Evolutionary conservation across 2,329 filamentous ascomycete genomes (phyloP), one percentile per base, ranked within the genome.

Genomic region (Septoria linicola): DNA sequence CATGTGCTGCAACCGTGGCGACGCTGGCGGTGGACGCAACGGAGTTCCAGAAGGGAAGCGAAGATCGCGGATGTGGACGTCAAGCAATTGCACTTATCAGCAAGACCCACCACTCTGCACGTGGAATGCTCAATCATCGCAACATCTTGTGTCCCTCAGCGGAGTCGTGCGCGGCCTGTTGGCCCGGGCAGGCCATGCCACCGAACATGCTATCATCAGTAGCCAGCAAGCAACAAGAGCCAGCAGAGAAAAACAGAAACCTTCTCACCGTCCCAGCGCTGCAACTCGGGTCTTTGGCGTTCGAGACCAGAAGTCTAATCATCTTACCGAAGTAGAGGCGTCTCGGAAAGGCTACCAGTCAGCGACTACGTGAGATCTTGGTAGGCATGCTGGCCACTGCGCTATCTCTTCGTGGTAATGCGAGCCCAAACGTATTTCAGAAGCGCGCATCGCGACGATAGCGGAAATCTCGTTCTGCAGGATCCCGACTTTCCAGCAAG

Each of bases 281-380:
- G 13, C 16, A 25, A 30, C 14, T 7, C 21, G 20, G 42, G 44
- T 32, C 36, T 51, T 23, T 41, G 43, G 42, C 31, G 44, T 48
- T 53, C 51, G 45, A 48, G 51, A 53, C 46, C 44, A 32, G n/a
- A 41, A 49, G 51, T 35, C 45, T 49, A 49, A 41, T 44, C 36
- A 34, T 39, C 20, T 21, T 14, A 40, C 51, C 51, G 51, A 53
- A 53, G 51, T 40, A 53, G 51, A 44, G 44, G 51, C 51, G 44
- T 25, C 37, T 20, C 32, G 44, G 14, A 42, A 19, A 6, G 10
- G 23, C 23, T 10, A 27, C 23, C 23, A 27, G 23, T n/a, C 37
- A 8, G 21, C 21, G 25, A 47, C 31, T 21, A 25, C 14, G 43
- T 40, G 7, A 19, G 21, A 30, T 16, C 19, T 47, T 19, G 34